Evolutionary conservation across 495 filamentous ascomycete species (phyloP).

Genomic region (Aspergillus homomorphus): DNA sequence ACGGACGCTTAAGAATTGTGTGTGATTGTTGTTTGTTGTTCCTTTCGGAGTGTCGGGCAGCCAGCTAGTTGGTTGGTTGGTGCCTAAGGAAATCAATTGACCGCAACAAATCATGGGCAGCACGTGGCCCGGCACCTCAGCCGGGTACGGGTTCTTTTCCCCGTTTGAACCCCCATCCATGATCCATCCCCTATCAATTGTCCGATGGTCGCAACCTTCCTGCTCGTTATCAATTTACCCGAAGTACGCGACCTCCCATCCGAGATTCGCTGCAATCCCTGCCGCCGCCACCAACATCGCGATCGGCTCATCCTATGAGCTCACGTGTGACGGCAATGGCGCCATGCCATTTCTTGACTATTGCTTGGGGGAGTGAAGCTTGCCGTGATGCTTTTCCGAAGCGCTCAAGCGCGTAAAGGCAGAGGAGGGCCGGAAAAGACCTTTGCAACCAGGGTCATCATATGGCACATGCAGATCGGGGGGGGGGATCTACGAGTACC

Average conservation of each 20-base stretch:
- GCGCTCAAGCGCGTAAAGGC: neutral
- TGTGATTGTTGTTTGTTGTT: too few species aligned
- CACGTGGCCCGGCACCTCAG: neutral
- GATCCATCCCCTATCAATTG: neutral
- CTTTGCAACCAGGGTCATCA: neutral
- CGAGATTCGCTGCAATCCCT: neutral
- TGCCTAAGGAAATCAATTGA: neutral
- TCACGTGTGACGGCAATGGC: neutral
- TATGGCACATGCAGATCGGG: neutral
- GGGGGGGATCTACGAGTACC: neutral
- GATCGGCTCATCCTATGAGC: neutral
- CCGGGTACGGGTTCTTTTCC: neutral
- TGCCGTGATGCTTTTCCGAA: neutral
- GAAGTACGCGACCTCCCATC: neutral
- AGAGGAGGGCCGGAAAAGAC: neutral
- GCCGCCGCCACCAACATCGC: neutral
- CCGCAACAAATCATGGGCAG: neutral
- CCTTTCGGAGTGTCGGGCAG: neutral
- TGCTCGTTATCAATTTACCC: slow-evolving; percentile 1
- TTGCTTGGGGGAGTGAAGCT: neutral
- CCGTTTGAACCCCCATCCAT: neutral
- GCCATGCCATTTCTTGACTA: neutral
- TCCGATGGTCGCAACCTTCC: neutral
- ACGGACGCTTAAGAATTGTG: neutral
- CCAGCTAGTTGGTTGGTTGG: neutral